Evolutionary conservation across 352 stramenopile genomes (phyloP).

Genomic region (Phytophthora pluvialis): DNA sequence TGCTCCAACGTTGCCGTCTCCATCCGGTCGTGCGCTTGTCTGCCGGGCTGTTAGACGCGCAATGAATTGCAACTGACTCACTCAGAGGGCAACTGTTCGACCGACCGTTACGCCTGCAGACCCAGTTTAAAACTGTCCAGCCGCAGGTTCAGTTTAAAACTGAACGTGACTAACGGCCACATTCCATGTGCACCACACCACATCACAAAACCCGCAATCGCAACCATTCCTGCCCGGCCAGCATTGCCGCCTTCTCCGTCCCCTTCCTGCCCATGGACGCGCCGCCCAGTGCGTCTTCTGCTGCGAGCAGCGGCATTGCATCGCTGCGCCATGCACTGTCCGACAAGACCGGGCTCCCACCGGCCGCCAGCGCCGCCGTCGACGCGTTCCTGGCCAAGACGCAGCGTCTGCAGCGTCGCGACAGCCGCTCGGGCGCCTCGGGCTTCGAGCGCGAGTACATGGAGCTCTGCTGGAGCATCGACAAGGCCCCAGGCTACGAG

Average conservation of each 20-base stretch:
- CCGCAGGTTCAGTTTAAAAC: too few relatives aligned
- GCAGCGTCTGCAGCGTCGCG: slow-evolving; percentile 37
- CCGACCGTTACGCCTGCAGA: too few relatives aligned
- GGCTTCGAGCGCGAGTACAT: slow-evolving; percentile 74
- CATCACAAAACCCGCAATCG: neutral
- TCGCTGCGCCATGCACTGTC: slow-evolving; percentile 21
- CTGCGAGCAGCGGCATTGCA: slow-evolving; percentile 9
- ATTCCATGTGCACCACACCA: neutral
- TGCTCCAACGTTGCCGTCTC: slow-evolving; percentile 36
- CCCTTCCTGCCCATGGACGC: slow-evolving; percentile 23
- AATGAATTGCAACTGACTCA: slow-evolving; percentile 15
- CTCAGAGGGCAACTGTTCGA: too few relatives aligned
- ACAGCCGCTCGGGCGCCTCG: slow-evolving; percentile 31
- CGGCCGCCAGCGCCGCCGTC: slow-evolving; percentile 4
- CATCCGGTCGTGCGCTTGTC: slow-evolving; percentile 33
- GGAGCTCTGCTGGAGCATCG: slow-evolving; percentile 66
- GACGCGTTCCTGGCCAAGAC: slow-evolving; percentile 43
- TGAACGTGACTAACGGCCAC: too few relatives aligned
- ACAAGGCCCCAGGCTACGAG: slow-evolving; percentile 61
- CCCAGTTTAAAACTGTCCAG: too few relatives aligned
- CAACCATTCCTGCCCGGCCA: slow-evolving; percentile 19
- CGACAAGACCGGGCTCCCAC: slow-evolving; percentile 1
- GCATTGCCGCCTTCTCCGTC: neutral
- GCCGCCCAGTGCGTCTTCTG: slow-evolving; percentile 2
- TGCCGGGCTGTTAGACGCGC: slow-evolving; percentile 23